Evolutionary conservation across 1,139 yeast species (phyloP), one percentile per base, ranked within the genome.

Genomic region (Wickerhamomyces sp.): DNA sequence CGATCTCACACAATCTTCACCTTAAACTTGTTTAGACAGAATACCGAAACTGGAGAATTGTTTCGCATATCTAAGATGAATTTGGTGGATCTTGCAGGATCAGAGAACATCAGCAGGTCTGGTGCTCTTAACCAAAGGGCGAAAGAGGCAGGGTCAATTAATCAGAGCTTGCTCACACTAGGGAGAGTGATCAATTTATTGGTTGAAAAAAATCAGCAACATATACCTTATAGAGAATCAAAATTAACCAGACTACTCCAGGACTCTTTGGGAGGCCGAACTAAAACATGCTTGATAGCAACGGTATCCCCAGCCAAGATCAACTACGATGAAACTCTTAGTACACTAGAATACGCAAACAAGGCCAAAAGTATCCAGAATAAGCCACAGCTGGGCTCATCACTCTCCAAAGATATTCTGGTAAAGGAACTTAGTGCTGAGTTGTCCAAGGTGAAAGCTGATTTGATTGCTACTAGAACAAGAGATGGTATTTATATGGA

Each of bases 81-180:
- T 60, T 67, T 85, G 39, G 93, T 84, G 3, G 93, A 84, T 68
- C 72, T 85, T 50, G 94, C 93, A 1, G 94, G 93, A 0, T 81
- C 89, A 9, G 93, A 85, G 62, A 79, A 81, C 54, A 76, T 81
- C 37, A 74, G 74, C 57, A 65, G 80, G 51, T 78, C 85, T 1
- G 86, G 87, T 10, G 74, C 80, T 2, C 59, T 68, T 42, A 74
- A 78, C 48, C 80, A 76, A 56, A 60, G 85, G 44, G 84, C 84
- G 0, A 80, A 79, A 57, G 88, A 81, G 57, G 86, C 87, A 0
- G 86, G 85, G 1, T 77, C 81, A 2, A 81, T 81, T 32, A 81
- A 81, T 60, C 85, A 80, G 61, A 79, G 85, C 57, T 68, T 81
- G 44, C 63, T 81, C 33, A 79, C 86, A 2, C 66, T 81, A 46